Conservation (phyloP, 257 asterid species). For the Nicotiana obtusifolia region DNA sequence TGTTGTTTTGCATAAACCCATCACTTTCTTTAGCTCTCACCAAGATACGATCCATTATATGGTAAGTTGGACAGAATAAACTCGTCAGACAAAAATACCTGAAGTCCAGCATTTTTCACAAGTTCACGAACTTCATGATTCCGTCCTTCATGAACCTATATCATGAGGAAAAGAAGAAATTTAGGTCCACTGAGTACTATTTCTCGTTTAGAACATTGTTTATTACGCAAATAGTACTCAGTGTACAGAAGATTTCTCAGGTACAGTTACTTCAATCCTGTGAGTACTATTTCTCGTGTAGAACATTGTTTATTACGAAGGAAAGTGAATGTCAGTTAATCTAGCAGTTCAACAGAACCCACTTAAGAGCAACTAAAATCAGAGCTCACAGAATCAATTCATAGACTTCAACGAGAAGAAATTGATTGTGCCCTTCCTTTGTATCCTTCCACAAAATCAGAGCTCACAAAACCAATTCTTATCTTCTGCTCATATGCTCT, state of each 20-base stretch:
- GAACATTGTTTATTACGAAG: not conserved
- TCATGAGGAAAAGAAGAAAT: not conserved
- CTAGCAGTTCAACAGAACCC: not conserved
- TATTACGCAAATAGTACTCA: no score
- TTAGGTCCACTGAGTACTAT: not conserved
- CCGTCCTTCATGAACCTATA: slow-evolving; percentile 97
- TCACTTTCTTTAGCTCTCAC: not conserved
- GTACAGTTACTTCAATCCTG: no score
- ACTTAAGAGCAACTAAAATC: not conserved
- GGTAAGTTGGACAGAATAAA: not conserved
- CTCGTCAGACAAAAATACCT: slow-evolving; percentile 42
- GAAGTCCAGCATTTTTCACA: slow-evolving; percentile 94
- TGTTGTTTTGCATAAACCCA: not conserved
- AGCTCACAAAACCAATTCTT: not conserved
- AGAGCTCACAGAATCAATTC: not conserved
- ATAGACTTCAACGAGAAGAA: not conserved
- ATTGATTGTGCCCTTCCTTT: not conserved
- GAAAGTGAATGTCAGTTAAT: not conserved
- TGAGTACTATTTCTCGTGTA: no score
- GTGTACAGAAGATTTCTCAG: no score
- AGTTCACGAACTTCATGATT: slow-evolving; percentile 98
- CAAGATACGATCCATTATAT: not conserved
- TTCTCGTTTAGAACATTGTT: not conserved
- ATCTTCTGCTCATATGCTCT: not conserved
- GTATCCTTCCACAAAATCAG: not conserved